Evolutionary conservation across 2,329 filamentous ascomycete species (phyloP), one percentile per base, ranked within the genome.

Genomic region (Fusarium kyushuense): DNA sequence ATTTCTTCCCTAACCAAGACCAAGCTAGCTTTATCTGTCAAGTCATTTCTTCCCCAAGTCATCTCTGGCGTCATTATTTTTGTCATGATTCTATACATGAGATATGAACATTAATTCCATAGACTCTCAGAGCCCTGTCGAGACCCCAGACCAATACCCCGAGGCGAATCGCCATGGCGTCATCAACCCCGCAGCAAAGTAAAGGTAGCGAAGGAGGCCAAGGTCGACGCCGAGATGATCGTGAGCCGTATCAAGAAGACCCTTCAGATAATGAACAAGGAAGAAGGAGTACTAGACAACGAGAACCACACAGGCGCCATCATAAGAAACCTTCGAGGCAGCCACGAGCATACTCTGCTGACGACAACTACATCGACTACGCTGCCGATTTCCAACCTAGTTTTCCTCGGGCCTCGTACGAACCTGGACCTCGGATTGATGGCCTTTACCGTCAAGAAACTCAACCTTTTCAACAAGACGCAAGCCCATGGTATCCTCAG

Each of bases 141-240:
- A 25, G 13, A 38, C 33, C 3, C 7, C 17, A 38, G 0, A 51
- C 5, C 35, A 29, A 14, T 30, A 13, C 14, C 30, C 16, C 25
- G 5, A 19, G 52, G 12, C 41, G 16, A 11, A 5, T 47, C n/a
- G 19, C 14, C 16, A 63, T 63, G 58, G 56, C 35, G 49, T 63
- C 59, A 14, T 57, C 35, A 48, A 43, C 42, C 49, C 59, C 42
- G 36, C 59, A 60, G 35, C 33, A 30, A 51, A 38, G 35, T 25
- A 19, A 30, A 21, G 47, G 47, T 25, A 43, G 27, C 12, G n/a
- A 30, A 30, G 27, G 35, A 48, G 41, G 36, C 16, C 47, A 38
- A 29, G 21, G 30, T 38, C 49, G 47, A 32, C 59, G 16, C 5
- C 36, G 19, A n/a, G 43, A 43, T 13, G 23, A 14, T 21, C 42